phyloP scores from a whole-genome alignment of 768 basidiomycete genomes.

The Xerocomellus chrysenteron region DNA sequence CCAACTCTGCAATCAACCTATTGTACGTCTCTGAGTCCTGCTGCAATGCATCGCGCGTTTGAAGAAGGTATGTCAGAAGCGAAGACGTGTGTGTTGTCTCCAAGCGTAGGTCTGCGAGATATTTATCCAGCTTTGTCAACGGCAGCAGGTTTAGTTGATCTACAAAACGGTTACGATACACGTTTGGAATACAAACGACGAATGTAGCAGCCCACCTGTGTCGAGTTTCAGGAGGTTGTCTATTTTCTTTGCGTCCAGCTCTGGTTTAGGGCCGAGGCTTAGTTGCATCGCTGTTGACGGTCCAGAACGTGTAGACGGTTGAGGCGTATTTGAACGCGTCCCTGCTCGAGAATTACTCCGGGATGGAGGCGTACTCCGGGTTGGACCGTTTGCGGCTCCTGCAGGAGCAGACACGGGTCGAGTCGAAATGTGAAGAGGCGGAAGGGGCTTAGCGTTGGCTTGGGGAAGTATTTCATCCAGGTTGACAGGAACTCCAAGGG shows the following conservation, averaged over 20 bases:
- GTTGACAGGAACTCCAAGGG: slow-evolving; percentile 92
- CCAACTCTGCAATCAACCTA: slow-evolving; percentile 85
- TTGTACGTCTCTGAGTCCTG: slow-evolving; percentile 91
- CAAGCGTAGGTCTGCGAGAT: slow-evolving; percentile 62
- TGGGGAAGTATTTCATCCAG: slow-evolving; percentile 87
- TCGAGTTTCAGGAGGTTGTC: slow-evolving; percentile 63
- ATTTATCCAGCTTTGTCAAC: slow-evolving; percentile 59
- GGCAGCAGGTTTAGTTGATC: slow-evolving; percentile 75
- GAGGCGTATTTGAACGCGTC: slow-evolving; percentile 42
- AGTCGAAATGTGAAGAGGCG: slow-evolving; percentile 79
- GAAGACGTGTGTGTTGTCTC: slow-evolving; percentile 77
- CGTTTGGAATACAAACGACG: background rate
- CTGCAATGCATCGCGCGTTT: slow-evolving; percentile 76
- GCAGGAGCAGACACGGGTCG: slow-evolving; percentile 82
- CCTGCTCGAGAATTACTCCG: slow-evolving; percentile 54
- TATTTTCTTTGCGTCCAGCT: slow-evolving; percentile 65
- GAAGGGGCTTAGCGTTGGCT: slow-evolving; percentile 62
- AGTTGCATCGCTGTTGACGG: slow-evolving; percentile 36
- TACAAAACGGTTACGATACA: slow-evolving; percentile 31
- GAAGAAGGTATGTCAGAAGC: slow-evolving; percentile 77
- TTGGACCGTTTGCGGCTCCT: slow-evolving; percentile 44
- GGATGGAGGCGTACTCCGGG: slow-evolving; percentile 30
- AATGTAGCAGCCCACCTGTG: slow-evolving; percentile 49
- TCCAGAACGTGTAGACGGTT: slow-evolving; percentile 38
- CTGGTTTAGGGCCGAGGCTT: slow-evolving; percentile 75